Evolutionary conservation across 106 monocot species (phyloP), one percentile per base, ranked within the genome.

Genomic region (Platanthera zijinensis): DNA sequence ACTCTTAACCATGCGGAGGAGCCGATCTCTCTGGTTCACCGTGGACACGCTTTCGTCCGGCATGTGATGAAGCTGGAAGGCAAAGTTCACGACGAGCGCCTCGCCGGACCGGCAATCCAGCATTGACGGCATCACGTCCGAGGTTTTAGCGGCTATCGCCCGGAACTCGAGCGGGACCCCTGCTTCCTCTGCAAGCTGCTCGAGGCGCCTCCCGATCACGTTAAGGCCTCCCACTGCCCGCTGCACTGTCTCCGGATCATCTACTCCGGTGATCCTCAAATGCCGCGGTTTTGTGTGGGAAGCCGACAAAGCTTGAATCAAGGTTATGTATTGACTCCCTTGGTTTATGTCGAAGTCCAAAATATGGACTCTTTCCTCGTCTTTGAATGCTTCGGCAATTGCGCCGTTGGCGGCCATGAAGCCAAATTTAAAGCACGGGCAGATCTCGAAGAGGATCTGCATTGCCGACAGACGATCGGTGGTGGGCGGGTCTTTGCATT

Each of bases 11-110:
- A 99, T 99, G 13, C 94, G 85, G 52, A 99, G 85, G n/a, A 99
- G 87, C 8, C 77, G 82, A 46, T 99, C 99, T 66, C 99, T 86
- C 84, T 99, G 87, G 80, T 99, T 99, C 50, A 95, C 85, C 3
- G 88, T 92, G 8, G 99, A 99, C 22, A 94, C 99, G 78, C 99
- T 99, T 82, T 99, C 99, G 82, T 99, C 99, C 17, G 99, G 99
- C 89, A 99, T 90, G 64, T 99, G 99, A 74, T 99, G 99, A 75
- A 99, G 92, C 62, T 90, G 94, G 80, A 92, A 99, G 8, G 94
- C 99, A 79, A 99, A 99, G 80, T 95, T 99, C 17, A 99, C 99
- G 2, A 95, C 74, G 14, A 99, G 82, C 8, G 89, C 92, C 80
- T 99, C 99, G 47, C 84, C 88, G 52, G 80, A 69, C 8, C 51